A percentile compares a stretch with the other conserved stretches of the same genome.
phyloP scores from a whole-genome alignment of 2,329 filamentous ascomycete species.

The Pestalotiopsis sp. region DNA sequence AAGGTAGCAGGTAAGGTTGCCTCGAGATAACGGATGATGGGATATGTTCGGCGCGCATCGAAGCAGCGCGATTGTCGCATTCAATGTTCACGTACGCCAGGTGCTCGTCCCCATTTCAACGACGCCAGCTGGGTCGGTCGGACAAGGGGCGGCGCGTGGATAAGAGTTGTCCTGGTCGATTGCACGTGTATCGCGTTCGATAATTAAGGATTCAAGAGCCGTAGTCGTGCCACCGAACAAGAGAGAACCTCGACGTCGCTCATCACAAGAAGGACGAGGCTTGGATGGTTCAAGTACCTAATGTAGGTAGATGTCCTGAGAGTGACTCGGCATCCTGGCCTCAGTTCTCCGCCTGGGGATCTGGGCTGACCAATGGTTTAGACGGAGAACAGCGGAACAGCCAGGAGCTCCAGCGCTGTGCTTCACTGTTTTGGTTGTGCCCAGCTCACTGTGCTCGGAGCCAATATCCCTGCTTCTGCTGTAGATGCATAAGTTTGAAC shows the following conservation, averaged over 20 bases:
- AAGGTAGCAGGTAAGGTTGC: not conserved
- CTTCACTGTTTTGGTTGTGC: no score
- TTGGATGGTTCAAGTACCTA: not conserved
- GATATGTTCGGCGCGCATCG: slow-evolving; percentile 9
- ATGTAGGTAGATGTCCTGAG: not conserved
- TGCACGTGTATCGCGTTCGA: not conserved
- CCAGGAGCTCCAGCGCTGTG: not conserved
- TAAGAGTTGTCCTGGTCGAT: not conserved
- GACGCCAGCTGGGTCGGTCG: slow-evolving; percentile 18
- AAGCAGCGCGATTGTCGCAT: slow-evolving; percentile 12
- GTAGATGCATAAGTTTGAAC: no score
- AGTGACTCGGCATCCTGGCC: not conserved
- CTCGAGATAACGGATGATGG: slow-evolving; percentile 3
- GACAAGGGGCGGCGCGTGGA: not conserved
- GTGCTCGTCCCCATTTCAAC: slow-evolving; percentile 43
- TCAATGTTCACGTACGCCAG: slow-evolving; percentile 14
- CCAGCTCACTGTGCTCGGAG: no score
- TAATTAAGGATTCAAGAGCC: not conserved
- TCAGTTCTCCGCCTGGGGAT: not conserved
- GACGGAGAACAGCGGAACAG: not conserved
- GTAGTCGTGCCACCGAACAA: not conserved
- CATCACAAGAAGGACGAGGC: not conserved
- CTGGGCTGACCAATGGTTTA: not conserved
- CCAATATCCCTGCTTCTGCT: no score
- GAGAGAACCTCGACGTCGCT: not conserved